Percentiles rank a stretch among this genome's conserved stretches.
Conservation (phyloP, 2,329 filamentous ascomycete species). For the Exophiala dermatitidis region DNA sequence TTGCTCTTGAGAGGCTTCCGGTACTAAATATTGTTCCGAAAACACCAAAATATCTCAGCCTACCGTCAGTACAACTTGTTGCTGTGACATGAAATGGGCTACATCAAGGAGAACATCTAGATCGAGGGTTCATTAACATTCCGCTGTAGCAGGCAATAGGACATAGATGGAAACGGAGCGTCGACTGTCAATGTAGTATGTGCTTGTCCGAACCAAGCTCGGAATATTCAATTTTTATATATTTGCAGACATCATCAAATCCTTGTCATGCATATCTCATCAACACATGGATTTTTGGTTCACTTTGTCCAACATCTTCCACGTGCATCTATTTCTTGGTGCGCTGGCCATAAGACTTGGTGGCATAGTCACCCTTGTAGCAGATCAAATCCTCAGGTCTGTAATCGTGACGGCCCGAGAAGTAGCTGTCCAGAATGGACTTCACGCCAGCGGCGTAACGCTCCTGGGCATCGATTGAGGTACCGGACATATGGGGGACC, state of each 20-base stretch:
- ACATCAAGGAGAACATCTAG: too few relatives aligned
- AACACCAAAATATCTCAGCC: too few relatives aligned
- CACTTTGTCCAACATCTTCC: neutral
- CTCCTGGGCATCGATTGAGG: slow-evolving; percentile 95
- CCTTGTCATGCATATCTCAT: too few relatives aligned
- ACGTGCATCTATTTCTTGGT: slow-evolving; percentile 21
- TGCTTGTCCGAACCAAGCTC: neutral
- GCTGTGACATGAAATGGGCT: too few relatives aligned
- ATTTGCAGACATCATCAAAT: too few relatives aligned
- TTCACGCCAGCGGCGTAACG: slow-evolving; percentile 83
- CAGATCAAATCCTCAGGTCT: slow-evolving; percentile 85
- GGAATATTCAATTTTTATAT: too few relatives aligned
- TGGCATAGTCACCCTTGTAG: slow-evolving; percentile 82
- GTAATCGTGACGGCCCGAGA: slow-evolving; percentile 82
- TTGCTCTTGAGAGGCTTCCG: too few relatives aligned
- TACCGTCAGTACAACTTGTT: too few relatives aligned
- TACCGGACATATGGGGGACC: slow-evolving; percentile 98
- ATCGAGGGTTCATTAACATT: neutral
- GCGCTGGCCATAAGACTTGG: slow-evolving; percentile 82
- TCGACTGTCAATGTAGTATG: neutral
- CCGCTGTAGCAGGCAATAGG: neutral
- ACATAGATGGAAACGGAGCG: neutral
- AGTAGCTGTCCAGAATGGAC: slow-evolving; percentile 85
- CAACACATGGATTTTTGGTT: too few relatives aligned
- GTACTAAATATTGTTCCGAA: too few relatives aligned